These are phyloP conservation scores for Mortierella sp. DNA, from an alignment of 371 early-diverging fungal genomes.

Conservation along the genomic window DNA sequence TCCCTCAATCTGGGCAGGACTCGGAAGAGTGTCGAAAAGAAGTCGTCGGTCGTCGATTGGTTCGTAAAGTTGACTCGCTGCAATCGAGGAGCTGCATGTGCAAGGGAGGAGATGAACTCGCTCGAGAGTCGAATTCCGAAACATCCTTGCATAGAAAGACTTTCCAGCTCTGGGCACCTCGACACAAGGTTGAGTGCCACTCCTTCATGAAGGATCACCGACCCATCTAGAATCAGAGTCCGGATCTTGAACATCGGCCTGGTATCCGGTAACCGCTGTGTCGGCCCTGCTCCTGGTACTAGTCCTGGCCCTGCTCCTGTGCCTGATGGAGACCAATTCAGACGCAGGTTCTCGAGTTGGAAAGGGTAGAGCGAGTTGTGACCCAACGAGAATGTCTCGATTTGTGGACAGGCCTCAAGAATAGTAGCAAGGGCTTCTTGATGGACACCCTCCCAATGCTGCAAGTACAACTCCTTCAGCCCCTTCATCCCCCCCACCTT, in stretches of 20 bases:
- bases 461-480: constrained; percentile 34
- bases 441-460: constrained; percentile 40
- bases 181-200: constrained; percentile 31
- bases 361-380: constrained; percentile 42
- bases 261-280: neutral
- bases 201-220: constrained; percentile 35
- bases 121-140: constrained; percentile 36
- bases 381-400: constrained; percentile 31
- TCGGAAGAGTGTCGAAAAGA: constrained; percentile 21
- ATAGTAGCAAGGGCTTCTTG: constrained; percentile 25
- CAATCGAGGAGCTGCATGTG: constrained; percentile 12
- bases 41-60: constrained; percentile 29
- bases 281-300: neutral
- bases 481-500: constrained; percentile 21
- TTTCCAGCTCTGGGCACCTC: constrained; percentile 29
- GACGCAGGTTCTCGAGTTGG: constrained; percentile 24
- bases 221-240: constrained; percentile 25
- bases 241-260: constrained; percentile 21
- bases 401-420: constrained; percentile 22
- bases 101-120: constrained; percentile 12
- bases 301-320: neutral
- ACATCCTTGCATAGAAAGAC: constrained; percentile 34
- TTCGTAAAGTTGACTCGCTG: constrained; percentile 26
- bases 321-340: neutral
- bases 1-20: constrained; percentile 18